phyloP scores from a whole-genome alignment of 768 basidiomycete genomes.

The Vararia minispora region DNA sequence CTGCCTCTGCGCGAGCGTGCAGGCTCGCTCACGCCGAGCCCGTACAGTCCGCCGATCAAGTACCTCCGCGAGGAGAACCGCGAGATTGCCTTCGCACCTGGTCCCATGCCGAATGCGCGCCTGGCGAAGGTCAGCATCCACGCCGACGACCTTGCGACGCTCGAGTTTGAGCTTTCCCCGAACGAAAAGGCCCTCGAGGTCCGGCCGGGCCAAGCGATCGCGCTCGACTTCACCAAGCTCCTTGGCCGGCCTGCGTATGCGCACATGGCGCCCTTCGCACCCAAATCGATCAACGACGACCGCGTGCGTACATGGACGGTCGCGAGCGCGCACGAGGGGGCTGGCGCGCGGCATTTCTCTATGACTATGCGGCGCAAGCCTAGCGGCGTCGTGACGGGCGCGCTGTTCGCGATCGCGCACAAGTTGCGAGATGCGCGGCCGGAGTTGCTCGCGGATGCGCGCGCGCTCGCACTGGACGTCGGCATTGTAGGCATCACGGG shows the following conservation, averaged over 20 bases:
- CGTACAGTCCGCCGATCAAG: conserved; percentile 50
- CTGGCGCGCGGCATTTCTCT: conserved; percentile 22
- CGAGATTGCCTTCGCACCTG: conserved; percentile 11
- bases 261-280: conserved; percentile 39
- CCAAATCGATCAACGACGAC: conserved; percentile 43
- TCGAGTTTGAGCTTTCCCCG: conserved; percentile 32
- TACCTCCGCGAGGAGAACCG: conserved; percentile 42
- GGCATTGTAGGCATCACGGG: conserved; percentile 44
- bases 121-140: conserved; percentile 22
- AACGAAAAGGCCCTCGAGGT: conserved; percentile 18
- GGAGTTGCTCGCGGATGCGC: conserved; percentile 29
- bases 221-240: conserved; percentile 42
- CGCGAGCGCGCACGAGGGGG: conserved; percentile 24
- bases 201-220: conserved; percentile 37
- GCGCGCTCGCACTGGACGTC: conserved; percentile 28
- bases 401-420: conserved; percentile 38
- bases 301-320: conserved; percentile 58
- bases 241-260: conserved; percentile 34
- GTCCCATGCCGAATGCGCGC: conserved; percentile 20
- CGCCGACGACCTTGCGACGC: conserved; percentile 39
- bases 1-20: conserved; percentile 38
- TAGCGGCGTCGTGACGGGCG: conserved; percentile 43
- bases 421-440: conserved; percentile 29
- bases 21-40: conserved; percentile 25
- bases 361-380: conserved; percentile 47